phyloP scores from a whole-genome alignment of 371 early-diverging fungal species.

The Lichtheimia hyalospora region DNA sequence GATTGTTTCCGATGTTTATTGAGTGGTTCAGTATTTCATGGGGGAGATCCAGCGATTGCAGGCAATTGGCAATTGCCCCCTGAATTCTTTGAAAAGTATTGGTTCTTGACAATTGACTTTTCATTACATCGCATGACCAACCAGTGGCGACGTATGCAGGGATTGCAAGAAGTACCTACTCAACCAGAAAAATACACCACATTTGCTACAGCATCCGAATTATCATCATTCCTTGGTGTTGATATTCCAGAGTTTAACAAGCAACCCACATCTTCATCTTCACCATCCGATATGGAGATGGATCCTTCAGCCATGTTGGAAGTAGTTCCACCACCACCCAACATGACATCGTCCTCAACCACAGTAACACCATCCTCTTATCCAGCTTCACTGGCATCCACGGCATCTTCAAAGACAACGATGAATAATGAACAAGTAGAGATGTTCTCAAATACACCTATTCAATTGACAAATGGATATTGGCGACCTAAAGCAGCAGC shows the following conservation, averaged over 20 bases:
- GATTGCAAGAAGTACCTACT: slow-evolving; percentile 18
- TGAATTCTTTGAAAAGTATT: slow-evolving; percentile 47
- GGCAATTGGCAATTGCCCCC: slow-evolving; percentile 47
- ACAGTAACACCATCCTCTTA: background rate
- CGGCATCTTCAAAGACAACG: slow-evolving; percentile 6
- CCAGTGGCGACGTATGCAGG: slow-evolving; percentile 27
- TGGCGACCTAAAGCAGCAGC: background rate
- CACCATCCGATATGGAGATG: no score
- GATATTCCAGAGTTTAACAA: slow-evolving; percentile 1
- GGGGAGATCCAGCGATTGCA: slow-evolving; percentile 49
- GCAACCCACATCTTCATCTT: background rate
- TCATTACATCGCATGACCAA: slow-evolving; percentile 25
- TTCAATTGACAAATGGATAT: slow-evolving; percentile 16
- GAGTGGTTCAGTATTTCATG: slow-evolving; percentile 41
- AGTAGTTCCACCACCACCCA: background rate
- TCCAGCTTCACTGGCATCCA: slow-evolving; percentile 12
- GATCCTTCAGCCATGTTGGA: no score
- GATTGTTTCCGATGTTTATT: slow-evolving; percentile 47
- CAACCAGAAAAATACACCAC: background rate
- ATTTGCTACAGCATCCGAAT: slow-evolving; percentile 2
- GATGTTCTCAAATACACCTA: slow-evolving; percentile 15
- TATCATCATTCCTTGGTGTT: slow-evolving; percentile 12
- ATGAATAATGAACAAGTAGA: slow-evolving; percentile 3
- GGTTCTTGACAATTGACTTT: slow-evolving; percentile 35
- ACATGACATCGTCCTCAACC: background rate